Conservation (phyloP, 305 asterid genomes). For the Fraxinus floribunda region DNA sequence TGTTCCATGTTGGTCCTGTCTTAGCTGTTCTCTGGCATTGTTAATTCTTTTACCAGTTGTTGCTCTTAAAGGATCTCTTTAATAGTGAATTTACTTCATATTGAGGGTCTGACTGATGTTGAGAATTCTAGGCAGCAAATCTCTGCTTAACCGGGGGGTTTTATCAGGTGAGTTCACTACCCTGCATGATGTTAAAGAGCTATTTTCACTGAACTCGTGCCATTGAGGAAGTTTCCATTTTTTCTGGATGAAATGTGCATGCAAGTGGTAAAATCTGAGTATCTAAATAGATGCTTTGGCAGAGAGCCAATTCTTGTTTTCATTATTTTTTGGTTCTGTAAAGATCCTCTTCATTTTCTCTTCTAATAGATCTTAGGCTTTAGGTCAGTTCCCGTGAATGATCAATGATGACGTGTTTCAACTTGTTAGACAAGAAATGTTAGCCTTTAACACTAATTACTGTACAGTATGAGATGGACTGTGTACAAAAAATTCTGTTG, state of each 20-base stretch:
- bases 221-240: not conserved
- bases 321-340: not conserved
- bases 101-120: constrained; percentile 6
- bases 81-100: not conserved
- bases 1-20: not conserved
- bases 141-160: not conserved
- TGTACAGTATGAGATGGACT: not conserved
- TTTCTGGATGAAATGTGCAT: not conserved
- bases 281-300: not conserved
- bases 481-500: not conserved
- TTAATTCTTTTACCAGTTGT: constrained; percentile 2
- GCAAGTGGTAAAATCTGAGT: not conserved
- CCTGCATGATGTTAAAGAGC: not conserved
- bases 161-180: not conserved
- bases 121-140: constrained; percentile 13
- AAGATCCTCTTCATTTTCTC: not conserved
- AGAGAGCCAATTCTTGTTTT: not conserved
- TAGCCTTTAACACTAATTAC: not conserved
- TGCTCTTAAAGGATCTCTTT: constrained; percentile 3
- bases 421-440: not conserved
- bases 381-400: not conserved
- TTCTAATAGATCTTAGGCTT: not conserved
- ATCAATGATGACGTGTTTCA: not conserved
- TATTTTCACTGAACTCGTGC: not conserved
- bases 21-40: not conserved